Evolutionary conservation across 2,329 filamentous ascomycete species (phyloP).

Genomic region (Juglanconis sp.): DNA sequence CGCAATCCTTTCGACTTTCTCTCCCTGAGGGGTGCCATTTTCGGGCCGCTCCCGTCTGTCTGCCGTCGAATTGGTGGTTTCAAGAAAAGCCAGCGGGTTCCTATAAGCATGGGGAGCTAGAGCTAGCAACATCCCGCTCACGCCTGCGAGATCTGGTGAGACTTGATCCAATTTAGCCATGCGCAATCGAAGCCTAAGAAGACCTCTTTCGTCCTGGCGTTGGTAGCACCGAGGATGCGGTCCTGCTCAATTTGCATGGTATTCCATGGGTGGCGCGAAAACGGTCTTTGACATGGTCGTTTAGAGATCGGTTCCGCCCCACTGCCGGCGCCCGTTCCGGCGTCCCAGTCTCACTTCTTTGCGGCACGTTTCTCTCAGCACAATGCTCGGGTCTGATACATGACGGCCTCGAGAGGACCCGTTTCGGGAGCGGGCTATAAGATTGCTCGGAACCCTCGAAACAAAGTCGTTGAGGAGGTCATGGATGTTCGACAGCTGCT

Average conservation of each 20-base stretch:
- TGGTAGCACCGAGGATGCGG: conserved; percentile 17
- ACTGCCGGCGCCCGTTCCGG: conserved; percentile 10
- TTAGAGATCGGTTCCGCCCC: neutral
- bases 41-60: conserved; percentile 13
- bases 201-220: conserved; percentile 9
- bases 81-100: neutral
- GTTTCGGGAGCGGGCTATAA: conserved; percentile 7
- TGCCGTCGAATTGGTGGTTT: neutral
- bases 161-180: conserved; percentile 16
- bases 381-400: conserved; percentile 1
- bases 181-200: conserved; percentile 18
- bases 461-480: neutral
- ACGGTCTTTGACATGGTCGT: conserved; percentile 5
- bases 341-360: conserved; percentile 8
- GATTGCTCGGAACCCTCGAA: neutral
- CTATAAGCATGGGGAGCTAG: neutral
- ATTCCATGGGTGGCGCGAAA: neutral
- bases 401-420: neutral
- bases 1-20: neutral
- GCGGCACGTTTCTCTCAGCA: conserved; percentile 2
- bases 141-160: conserved; percentile 17
- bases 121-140: neutral
- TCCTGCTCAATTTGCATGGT: conserved; percentile 5
- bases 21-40: neutral
- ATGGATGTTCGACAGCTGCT: neutral